phyloP scores from a whole-genome alignment of 768 basidiomycete genomes.

The Suillus alpinus region DNA sequence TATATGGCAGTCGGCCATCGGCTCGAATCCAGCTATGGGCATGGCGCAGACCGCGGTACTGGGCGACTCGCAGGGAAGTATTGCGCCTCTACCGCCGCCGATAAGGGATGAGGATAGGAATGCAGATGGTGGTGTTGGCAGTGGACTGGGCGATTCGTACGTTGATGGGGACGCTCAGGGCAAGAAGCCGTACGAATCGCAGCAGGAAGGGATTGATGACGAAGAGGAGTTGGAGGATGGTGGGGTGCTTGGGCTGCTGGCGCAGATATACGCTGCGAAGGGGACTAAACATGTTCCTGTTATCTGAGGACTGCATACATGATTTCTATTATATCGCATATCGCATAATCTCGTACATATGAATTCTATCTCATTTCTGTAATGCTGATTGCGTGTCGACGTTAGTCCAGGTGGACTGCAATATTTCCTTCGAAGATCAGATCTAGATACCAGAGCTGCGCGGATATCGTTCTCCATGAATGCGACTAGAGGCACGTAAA shows the following conservation, averaged over 20 bases:
- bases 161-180: slow-evolving; percentile 60
- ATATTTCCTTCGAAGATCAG: not conserved
- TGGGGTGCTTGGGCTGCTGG: slow-evolving; percentile 80
- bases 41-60: slow-evolving; percentile 71
- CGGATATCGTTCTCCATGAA: not conserved
- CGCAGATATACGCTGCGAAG: slow-evolving; percentile 77
- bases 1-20: slow-evolving; percentile 40
- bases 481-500: not conserved
- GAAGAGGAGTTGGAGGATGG: slow-evolving; percentile 72
- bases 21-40: slow-evolving; percentile 41
- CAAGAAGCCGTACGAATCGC: slow-evolving; percentile 33
- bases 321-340: not conserved
- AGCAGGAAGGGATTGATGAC: slow-evolving; percentile 52
- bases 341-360: not conserved
- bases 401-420: not conserved
- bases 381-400: not conserved
- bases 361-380: not conserved
- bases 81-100: slow-evolving; percentile 18
- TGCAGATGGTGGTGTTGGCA: slow-evolving; percentile 54
- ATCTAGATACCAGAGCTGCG: not conserved
- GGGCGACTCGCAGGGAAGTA: slow-evolving; percentile 71
- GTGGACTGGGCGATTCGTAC: slow-evolving; percentile 68
- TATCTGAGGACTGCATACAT: slow-evolving; percentile 28
- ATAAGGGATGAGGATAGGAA: slow-evolving; percentile 48
- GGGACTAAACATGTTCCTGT: slow-evolving; percentile 47